phyloP scores from a whole-genome alignment of 2,329 filamentous ascomycete genomes.

The Beauveria varroae region DNA sequence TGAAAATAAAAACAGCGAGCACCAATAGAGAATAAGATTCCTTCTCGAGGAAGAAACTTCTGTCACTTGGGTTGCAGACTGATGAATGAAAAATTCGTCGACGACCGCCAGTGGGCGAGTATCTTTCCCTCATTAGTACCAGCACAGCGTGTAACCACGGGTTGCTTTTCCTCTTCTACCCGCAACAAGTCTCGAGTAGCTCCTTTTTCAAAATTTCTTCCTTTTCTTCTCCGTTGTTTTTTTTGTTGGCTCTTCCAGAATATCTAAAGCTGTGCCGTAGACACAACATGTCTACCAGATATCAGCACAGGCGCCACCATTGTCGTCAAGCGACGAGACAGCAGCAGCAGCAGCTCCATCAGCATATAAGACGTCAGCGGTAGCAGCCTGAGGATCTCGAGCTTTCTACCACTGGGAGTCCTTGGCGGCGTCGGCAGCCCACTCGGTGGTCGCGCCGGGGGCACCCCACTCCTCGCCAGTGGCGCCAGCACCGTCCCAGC shows the following conservation, averaged over 20 bases:
- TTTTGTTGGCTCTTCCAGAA: background rate
- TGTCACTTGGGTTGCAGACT: background rate
- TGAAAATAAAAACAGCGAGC: slow-evolving; percentile 12
- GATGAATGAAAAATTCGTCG: slow-evolving; percentile 14
- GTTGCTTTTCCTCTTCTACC: slow-evolving; percentile 1
- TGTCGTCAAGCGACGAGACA: too few relatives aligned
- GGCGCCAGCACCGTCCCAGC: slow-evolving; percentile 49
- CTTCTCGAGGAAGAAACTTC: too few relatives aligned
- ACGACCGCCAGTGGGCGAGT: slow-evolving; percentile 50
- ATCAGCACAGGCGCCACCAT: too few relatives aligned
- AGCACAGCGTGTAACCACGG: slow-evolving; percentile 30
- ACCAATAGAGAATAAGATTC: slow-evolving; percentile 9
- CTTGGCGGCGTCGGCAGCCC: slow-evolving; percentile 56
- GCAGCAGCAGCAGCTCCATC: background rate
- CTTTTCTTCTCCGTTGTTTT: background rate
- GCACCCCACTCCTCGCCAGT: slow-evolving; percentile 58
- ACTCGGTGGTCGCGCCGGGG: slow-evolving; percentile 58
- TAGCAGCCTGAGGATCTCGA: slow-evolving; percentile 13
- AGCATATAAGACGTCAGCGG: background rate
- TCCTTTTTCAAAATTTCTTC: background rate
- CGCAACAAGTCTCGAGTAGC: background rate
- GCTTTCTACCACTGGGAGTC: slow-evolving; percentile 45
- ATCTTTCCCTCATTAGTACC: slow-evolving; percentile 99
- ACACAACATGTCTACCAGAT: background rate
- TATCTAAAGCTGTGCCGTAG: background rate